Evolutionary conservation across 257 asterid genomes (phyloP).

Genomic region (Verbena officinalis): DNA sequence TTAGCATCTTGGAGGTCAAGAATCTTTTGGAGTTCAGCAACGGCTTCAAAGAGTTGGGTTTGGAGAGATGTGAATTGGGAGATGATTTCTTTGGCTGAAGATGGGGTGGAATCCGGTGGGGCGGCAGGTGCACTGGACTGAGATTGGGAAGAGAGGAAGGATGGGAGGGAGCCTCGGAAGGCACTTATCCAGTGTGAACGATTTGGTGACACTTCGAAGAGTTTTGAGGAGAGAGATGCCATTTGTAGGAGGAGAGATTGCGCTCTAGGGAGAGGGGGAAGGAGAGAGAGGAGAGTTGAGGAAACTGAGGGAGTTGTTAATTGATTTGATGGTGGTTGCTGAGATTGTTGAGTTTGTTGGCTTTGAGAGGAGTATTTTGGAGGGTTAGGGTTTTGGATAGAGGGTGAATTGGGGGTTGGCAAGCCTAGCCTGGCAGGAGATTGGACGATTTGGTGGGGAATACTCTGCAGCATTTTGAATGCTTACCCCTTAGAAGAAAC

Average conservation of each 20-base stretch:
- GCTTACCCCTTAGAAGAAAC: not conserved
- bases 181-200: conserved; percentile 78
- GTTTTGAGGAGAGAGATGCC: conserved; percentile 80
- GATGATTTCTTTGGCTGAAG: conserved; percentile 72
- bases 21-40: conserved; percentile 83
- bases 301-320: conserved; percentile 54
- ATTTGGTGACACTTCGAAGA: conserved; percentile 85
- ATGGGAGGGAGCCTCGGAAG: conserved; percentile 76
- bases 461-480: conserved; percentile 63
- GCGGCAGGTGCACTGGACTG: conserved; percentile 47
- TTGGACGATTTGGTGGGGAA: conserved; percentile 81
- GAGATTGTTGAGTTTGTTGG: conserved; percentile 48
- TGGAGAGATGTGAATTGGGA: conserved; percentile 66
- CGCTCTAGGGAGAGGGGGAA: conserved; percentile 91
- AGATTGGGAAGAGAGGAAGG: conserved; percentile 65
- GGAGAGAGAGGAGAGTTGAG: conserved; percentile 80
- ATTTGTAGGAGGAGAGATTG: conserved; percentile 81
- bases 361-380: conserved; percentile 65
- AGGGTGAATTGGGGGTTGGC: conserved; percentile 86
- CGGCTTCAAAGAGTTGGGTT: conserved; percentile 82
- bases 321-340: conserved; percentile 48
- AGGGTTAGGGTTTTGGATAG: conserved; percentile 66
- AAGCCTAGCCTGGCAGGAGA: conserved; percentile 92
- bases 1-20: conserved; percentile 92
- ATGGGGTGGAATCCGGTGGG: conserved; percentile 46